Evolutionary conservation across 2,329 filamentous ascomycete genomes (phyloP), one percentile per base, ranked within the genome.

Genomic region (Neophaeococcomyces mojaviensis): DNA sequence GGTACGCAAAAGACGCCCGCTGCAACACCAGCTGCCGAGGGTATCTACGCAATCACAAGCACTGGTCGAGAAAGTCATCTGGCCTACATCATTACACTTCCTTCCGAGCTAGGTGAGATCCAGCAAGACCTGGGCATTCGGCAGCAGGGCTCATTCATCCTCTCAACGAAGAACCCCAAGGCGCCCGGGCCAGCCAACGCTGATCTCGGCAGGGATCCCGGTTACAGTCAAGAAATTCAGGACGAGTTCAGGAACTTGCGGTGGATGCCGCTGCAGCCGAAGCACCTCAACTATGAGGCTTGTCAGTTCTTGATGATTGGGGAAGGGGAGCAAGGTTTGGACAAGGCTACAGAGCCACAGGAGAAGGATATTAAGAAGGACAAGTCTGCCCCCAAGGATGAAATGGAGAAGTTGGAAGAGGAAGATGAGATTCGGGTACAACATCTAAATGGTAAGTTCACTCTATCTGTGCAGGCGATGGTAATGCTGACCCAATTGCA

Each of bases 281-380:
- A 84, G 48, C 80, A 88, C 55, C 70, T 94, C 2, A 76, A 90
- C 56, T 87, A 86, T 59, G 73, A 73, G 28, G 84, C 86, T 53
- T 77, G 84, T 0, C 86, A 94, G 59, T 74, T 94, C 44, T 67
- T 95, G 8, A 72, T 95, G 47, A 82, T 95, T 36, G 88, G 88
- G 5, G 76, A 76, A 2, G 39, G 39, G 9, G 59, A 61, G 16
- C 42, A 32, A 30, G 47, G 47, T 8, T 58, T 78, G 5, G 68
- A 72, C 3, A 77, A 76, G 49, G 81, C 79, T 0, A 66, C 78
- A 0, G 72, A 81, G 55, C 67, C 69, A 7, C 68, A 74, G 20
- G 71, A 72, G 3, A 68, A 72, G 18, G 80, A 82, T 52, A 66
- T 78, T 36, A 46, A 52, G 18, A 49, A 56, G 26, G 31, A 41